These are phyloP conservation scores for Melaleuca alternifolia DNA, from an alignment of 345 rosid species.

Conservation along the genomic window DNA sequence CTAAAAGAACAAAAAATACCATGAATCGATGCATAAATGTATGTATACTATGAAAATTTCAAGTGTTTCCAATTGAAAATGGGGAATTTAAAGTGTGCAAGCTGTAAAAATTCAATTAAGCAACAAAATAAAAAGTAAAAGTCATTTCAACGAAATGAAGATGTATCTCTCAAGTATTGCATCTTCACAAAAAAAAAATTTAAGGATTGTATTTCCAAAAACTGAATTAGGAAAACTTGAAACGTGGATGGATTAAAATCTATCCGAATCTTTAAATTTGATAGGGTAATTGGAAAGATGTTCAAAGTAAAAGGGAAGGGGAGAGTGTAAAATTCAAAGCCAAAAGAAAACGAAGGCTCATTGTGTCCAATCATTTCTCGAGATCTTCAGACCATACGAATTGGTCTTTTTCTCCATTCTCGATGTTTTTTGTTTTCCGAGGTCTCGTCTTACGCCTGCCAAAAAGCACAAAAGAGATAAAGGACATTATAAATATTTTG, in stretches of 20 bases:
- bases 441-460: not conserved
- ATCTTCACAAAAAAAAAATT: not conserved
- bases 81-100: not conserved
- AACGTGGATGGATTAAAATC: not conserved
- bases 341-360: not conserved
- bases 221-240: not conserved
- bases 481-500: not conserved
- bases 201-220: not conserved
- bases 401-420: not conserved
- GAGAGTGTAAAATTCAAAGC: not conserved
- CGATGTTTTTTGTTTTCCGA: not conserved
- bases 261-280: not conserved
- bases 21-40: not conserved
- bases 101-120: not conserved
- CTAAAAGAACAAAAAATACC: not conserved
- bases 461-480: not conserved
- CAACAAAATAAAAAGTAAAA: not conserved
- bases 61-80: not conserved
- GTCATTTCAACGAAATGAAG: not conserved
- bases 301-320: not conserved
- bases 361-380: not conserved
- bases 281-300: not conserved
- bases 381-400: not conserved
- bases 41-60: not conserved
- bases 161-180: not conserved